Evolutionary conservation across 805 yeast genomes (phyloP), one percentile per base, ranked within the genome.

Genomic region (Pachysolen tannophilus): DNA sequence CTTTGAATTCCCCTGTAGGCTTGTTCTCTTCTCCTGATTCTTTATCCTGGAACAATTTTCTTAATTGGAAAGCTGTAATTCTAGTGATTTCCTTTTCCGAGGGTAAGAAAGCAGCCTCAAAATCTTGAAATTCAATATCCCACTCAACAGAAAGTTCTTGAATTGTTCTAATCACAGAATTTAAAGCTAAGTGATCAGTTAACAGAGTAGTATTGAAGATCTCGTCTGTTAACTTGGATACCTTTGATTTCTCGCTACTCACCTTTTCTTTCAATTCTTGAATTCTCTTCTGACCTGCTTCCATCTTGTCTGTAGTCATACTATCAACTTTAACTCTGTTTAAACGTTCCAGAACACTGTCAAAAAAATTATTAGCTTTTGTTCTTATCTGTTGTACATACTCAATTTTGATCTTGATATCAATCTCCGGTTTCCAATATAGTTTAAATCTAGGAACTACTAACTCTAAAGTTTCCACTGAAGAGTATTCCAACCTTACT

Each of bases 71-170:
- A 4, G 95, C 82, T 2, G 98, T 88, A 29, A 92, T 83, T 43
- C 85, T 69, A 5, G 94, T 78, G 45, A 92, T 83, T 66, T 92
- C 98, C 48, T 80, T 84, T 54, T 92, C 97, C 7, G 94, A 77
- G 1, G 97, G 97, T 40, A 90, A 68, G 50, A 72, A 92, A 15
- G 68, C 67, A 29, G 69, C 69, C 40, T 84, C 97, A 59, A 92
- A 90, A 6, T 75, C 82, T 25, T 75, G 69, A 48, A 92, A 87
- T 38, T 81, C 94, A 16, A 58, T 47, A 56, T 90, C 95, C 97
- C 97, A 92, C 27, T 66, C 72, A 16, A 85, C 87, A 3, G 94
- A 88, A 20, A 78, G 60, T 38, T 82, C 87, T 49, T 90, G 96
- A 13, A 90, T 64, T 24, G 70, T 70, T 46, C 90, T 63, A 19